These are phyloP conservation scores for Skeletonema marinoi DNA, from an alignment of 108 stramenopile genomes.

Conservation along the genomic window DNA sequence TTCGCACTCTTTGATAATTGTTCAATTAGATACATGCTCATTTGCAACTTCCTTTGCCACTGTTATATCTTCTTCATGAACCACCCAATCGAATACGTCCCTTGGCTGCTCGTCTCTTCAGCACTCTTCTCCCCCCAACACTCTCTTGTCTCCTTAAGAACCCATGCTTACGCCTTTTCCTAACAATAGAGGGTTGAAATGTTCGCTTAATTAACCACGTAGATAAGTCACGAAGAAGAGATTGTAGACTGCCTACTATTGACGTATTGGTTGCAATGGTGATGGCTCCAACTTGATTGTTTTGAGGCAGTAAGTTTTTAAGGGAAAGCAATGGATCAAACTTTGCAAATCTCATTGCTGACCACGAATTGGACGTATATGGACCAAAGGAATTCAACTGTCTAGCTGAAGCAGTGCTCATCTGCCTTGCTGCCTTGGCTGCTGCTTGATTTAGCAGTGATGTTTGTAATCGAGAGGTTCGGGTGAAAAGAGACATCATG, in stretches of 20 bases:
- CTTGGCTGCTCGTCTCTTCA: slow-evolving; percentile 68
- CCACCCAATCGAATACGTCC: slow-evolving; percentile 78
- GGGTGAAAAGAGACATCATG: slow-evolving; percentile 5
- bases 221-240: slow-evolving; percentile 36
- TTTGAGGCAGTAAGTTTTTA: neutral
- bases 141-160: slow-evolving; percentile 69
- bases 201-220: slow-evolving; percentile 81
- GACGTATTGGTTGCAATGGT: slow-evolving; percentile 21
- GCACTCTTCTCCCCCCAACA: slow-evolving; percentile 71
- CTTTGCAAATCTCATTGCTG: neutral
- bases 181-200: slow-evolving; percentile 87
- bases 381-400: neutral
- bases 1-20: neutral
- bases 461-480: neutral
- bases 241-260: slow-evolving; percentile 17
- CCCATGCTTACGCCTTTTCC: slow-evolving; percentile 86
- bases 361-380: neutral
- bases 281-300: slow-evolving; percentile 1
- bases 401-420: neutral
- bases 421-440: neutral
- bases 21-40: neutral
- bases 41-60: neutral
- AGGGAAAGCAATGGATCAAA: neutral
- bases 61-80: slow-evolving; percentile 15
- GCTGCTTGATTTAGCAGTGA: slow-evolving; percentile 1